These are phyloP conservation scores for Tolypocladium pustulatum DNA, from an alignment of 2,329 filamentous ascomycete species.

Conservation along the genomic window DNA sequence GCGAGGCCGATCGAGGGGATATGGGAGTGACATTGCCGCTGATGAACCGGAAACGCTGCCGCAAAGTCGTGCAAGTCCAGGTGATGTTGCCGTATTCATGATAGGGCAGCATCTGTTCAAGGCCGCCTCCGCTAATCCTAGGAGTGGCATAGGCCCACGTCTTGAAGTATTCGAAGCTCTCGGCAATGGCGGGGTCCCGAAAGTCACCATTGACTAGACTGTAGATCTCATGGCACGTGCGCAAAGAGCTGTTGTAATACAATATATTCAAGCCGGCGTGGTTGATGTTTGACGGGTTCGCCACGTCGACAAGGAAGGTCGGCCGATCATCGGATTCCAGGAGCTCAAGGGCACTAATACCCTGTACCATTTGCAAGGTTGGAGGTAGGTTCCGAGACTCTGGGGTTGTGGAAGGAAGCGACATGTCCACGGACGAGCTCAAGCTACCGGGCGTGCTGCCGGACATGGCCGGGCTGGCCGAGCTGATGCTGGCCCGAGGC, in stretches of 20 bases:
- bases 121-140: slow-evolving; percentile 37
- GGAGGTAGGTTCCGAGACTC: slow-evolving; percentile 37
- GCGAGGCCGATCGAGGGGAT: slow-evolving; percentile 26
- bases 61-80: slow-evolving; percentile 63
- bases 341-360: slow-evolving; percentile 59
- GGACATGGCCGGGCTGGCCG: slow-evolving; percentile 34
- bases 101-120: slow-evolving; percentile 42
- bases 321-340: slow-evolving; percentile 68
- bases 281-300: slow-evolving; percentile 42
- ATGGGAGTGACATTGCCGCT: slow-evolving; percentile 37
- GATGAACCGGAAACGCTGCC: slow-evolving; percentile 58
- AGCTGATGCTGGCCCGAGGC: slow-evolving; percentile 40
- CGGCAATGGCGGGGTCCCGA: slow-evolving; percentile 27
- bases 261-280: slow-evolving; percentile 48
- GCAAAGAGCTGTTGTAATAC: slow-evolving; percentile 59
- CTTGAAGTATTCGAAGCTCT: slow-evolving; percentile 54
- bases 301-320: slow-evolving; percentile 64
- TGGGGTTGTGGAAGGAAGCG: slow-evolving; percentile 38
- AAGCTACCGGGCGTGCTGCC: slow-evolving; percentile 42
- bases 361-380: slow-evolving; percentile 46
- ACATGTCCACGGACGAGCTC: slow-evolving; percentile 43
- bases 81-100: slow-evolving; percentile 52
- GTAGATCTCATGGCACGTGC: slow-evolving; percentile 42
- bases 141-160: slow-evolving; percentile 49
- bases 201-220: slow-evolving; percentile 44